Base-by-base conservation (phyloP, 2,329 filamentous ascomycete species). In the Diaporthe vaccinii region DNA sequence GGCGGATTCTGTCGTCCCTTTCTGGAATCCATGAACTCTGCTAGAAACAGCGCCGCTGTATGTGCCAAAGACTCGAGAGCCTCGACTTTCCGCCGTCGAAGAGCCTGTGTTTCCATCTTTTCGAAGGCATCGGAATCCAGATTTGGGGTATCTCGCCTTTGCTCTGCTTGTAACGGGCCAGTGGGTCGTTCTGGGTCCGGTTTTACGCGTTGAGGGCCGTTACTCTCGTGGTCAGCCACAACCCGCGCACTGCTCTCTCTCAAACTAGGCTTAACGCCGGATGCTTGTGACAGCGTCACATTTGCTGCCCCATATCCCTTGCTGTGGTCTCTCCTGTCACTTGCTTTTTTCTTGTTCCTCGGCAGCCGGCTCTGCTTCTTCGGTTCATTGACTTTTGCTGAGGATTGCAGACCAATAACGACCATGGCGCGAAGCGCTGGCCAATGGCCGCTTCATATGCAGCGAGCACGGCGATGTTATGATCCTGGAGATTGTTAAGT, bases 61-160 rank as follows among this genome's bases (percentile, higher is more conserved):
- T 76, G 75, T 9, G 75, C 57, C 7, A 74, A 28, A 12, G 72
- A 76, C 58, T 76, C 75, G n/a, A 76, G 72, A 10, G 75, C 75
- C 39, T 76, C 75, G 39, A 76, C 75, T 39, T 76, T 74, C 9
- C 75, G 73, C 44, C 72, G 70, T 44, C 75, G 75, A 7, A 76
- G 72, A 28, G 72, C 72, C 51, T 74, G 75, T 15, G 51, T 44
- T 61, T 76, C 75, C 57, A 61, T 28, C 53, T 34, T 76, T 28
- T 72, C 58, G 20, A 74, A 57, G 28, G 57, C 57, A n/a, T 20
- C 34, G 25, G 49, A 28, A n/a, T 65, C 41, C 10, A 53, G 2
- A 25, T 17, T 5, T 2, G 57, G 7, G 1, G 28, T 15, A 1
- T 31, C 20, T 46, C 14, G 51, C 9, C 36, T 7, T 14, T 36